Evolutionary conservation across 805 yeast species (phyloP).

Genomic region (Kazachstania taianensis): DNA sequence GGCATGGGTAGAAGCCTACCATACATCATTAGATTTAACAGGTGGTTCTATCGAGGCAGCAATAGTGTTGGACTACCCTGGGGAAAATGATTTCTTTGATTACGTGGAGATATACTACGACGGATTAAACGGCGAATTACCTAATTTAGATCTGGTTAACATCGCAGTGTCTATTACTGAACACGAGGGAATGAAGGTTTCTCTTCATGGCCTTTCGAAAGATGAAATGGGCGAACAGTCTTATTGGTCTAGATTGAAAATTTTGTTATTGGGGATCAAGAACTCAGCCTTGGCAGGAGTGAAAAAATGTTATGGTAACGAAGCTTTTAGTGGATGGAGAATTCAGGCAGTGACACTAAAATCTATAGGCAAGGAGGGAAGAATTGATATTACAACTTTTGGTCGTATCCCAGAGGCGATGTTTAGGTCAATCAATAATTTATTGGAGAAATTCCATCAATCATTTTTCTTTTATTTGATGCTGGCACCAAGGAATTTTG

Average conservation of each 20-base stretch:
- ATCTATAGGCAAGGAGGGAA: constrained; percentile 52
- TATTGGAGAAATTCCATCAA: constrained; percentile 93
- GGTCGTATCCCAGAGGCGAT: constrained; percentile 85
- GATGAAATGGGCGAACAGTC: constrained; percentile 37
- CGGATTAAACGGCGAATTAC: constrained; percentile 92
- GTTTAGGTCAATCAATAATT: constrained; percentile 80
- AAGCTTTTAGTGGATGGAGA: constrained; percentile 93
- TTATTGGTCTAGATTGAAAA: constrained; percentile 46
- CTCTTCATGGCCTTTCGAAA: constrained; percentile 50
- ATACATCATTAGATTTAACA: constrained; percentile 69
- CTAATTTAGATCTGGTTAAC: constrained; percentile 83
- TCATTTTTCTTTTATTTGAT: constrained; percentile 87
- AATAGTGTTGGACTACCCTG: constrained; percentile 68
- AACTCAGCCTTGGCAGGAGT: constrained; percentile 66
- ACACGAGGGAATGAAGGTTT: constrained; percentile 64
- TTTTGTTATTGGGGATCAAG: constrained; percentile 55
- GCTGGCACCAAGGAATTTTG: constrained; percentile 68
- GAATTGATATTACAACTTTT: constrained; percentile 79
- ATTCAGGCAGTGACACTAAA: constrained; percentile 78
- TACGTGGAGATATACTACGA: constrained; percentile 67
- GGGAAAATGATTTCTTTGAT: constrained; percentile 55
- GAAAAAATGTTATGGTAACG: constrained; percentile 56
- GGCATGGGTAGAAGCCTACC: constrained; percentile 91
- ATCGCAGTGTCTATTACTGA: constrained; percentile 63
- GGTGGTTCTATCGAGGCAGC: constrained; percentile 95